Conservation (phyloP, 1,284 basidiomycete genomes). For the Sporisorium exsertum region DNA sequence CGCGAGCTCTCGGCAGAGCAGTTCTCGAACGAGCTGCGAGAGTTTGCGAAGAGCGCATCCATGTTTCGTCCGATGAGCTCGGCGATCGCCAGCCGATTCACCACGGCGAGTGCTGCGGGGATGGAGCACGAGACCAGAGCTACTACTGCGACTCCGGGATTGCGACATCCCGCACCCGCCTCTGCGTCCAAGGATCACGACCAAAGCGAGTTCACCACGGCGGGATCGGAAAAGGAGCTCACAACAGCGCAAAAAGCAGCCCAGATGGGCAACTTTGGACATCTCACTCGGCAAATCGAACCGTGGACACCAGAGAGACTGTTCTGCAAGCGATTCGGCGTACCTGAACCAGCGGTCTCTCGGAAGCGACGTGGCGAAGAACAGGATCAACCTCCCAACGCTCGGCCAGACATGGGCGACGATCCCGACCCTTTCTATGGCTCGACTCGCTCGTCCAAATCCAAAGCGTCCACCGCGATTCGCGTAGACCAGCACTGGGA, state of each 20-base stretch:
- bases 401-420: conserved; percentile 9
- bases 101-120: conserved; percentile 73
- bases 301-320: conserved; percentile 83
- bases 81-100: conserved; percentile 93
- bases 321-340: conserved; percentile 93
- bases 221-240: conserved; percentile 70
- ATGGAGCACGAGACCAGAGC: conserved; percentile 66
- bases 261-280: conserved; percentile 85
- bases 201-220: conserved; percentile 49
- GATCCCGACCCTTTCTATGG: conserved; percentile 31
- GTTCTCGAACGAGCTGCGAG: conserved; percentile 83
- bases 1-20: conserved; percentile 73
- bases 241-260: conserved; percentile 85
- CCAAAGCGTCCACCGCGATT: background rate
- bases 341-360: conserved; percentile 77
- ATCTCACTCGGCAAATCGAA: conserved; percentile 80
- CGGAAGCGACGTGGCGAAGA: conserved; percentile 13
- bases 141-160: conserved; percentile 73
- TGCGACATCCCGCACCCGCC: conserved; percentile 71
- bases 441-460: conserved; percentile 10
- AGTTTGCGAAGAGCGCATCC: conserved; percentile 86
- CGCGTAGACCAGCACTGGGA: conserved; percentile 46
- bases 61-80: conserved; percentile 92
- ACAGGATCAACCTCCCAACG: background rate
- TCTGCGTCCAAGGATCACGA: conserved; percentile 26